Evolutionary conservation across 2,329 filamentous ascomycete genomes (phyloP).

Genomic region (Botrytis fragariae): DNA sequence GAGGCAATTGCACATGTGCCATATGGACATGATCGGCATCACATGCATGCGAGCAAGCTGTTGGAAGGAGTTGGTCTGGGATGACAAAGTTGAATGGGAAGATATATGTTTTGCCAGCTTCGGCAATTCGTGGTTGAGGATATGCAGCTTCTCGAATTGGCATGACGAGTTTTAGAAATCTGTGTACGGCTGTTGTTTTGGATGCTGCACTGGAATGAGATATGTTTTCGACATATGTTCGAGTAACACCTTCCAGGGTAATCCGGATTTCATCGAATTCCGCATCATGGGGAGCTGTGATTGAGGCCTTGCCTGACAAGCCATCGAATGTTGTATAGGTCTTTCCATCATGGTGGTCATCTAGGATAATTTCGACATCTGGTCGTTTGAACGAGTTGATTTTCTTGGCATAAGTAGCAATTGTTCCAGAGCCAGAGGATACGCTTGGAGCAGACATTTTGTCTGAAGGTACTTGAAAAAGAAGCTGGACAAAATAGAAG

Average conservation of each 20-base stretch:
- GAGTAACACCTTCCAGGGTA: slow-evolving; percentile 34
- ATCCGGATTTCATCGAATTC: slow-evolving; percentile 38
- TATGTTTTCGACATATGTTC: slow-evolving; percentile 36
- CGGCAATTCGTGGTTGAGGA: slow-evolving; percentile 34
- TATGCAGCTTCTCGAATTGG: slow-evolving; percentile 36
- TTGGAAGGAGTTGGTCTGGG: slow-evolving; percentile 36
- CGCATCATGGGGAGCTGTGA: slow-evolving; percentile 34
- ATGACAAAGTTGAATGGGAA: slow-evolving; percentile 39
- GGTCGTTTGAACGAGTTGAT: slow-evolving; percentile 26
- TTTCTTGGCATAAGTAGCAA: slow-evolving; percentile 33
- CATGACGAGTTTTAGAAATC: slow-evolving; percentile 38
- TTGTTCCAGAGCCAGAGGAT: slow-evolving; percentile 30
- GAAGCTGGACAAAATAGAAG: slow-evolving; percentile 13
- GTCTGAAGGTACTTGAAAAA: background rate
- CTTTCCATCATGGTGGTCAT: slow-evolving; percentile 32
- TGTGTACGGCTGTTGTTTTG: slow-evolving; percentile 34
- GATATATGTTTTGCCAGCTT: slow-evolving; percentile 35
- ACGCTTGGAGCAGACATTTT: slow-evolving; percentile 31
- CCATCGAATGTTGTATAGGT: slow-evolving; percentile 37
- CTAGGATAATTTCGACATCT: slow-evolving; percentile 34
- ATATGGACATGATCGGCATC: slow-evolving; percentile 34
- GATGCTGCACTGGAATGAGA: slow-evolving; percentile 30
- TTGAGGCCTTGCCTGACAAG: slow-evolving; percentile 32
- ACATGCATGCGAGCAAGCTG: slow-evolving; percentile 32
- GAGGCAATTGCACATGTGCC: slow-evolving; percentile 37